phyloP scores from a whole-genome alignment of 306 rosid species.

The Prunus mongolica region DNA sequence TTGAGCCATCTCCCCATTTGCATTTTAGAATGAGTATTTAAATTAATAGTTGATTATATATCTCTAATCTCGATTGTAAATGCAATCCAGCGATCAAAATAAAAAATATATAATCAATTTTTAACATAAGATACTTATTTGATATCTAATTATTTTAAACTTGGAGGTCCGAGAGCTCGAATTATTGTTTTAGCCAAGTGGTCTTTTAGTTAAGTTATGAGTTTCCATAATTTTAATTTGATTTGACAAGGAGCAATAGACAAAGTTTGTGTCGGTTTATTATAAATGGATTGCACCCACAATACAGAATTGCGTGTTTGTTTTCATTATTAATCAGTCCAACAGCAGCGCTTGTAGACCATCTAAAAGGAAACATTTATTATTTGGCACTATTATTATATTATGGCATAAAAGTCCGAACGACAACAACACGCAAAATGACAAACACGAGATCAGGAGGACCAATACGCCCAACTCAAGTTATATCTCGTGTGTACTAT shows the following conservation, averaged over 20 bases:
- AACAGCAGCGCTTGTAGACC: background rate
- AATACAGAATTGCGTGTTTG: background rate
- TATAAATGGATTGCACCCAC: background rate
- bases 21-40: no score
- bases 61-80: fast-evolving
- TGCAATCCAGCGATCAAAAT: no score
- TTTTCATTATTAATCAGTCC: background rate
- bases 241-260: background rate
- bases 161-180: no score
- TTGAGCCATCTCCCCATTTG: background rate
- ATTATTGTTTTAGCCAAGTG: no score
- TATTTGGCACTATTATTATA: no score
- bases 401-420: background rate
- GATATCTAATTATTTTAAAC: no score
- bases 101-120: fast-evolving
- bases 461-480: background rate
- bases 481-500: no score
- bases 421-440: background rate
- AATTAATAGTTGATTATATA: no score
- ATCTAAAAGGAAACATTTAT: no score
- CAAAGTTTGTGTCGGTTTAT: background rate
- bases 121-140: no score
- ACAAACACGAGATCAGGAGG: background rate
- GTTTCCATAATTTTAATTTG: background rate
- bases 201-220: no score